phyloP scores from a whole-genome alignment of 768 basidiomycete genomes.

The Trametes coccinea region DNA sequence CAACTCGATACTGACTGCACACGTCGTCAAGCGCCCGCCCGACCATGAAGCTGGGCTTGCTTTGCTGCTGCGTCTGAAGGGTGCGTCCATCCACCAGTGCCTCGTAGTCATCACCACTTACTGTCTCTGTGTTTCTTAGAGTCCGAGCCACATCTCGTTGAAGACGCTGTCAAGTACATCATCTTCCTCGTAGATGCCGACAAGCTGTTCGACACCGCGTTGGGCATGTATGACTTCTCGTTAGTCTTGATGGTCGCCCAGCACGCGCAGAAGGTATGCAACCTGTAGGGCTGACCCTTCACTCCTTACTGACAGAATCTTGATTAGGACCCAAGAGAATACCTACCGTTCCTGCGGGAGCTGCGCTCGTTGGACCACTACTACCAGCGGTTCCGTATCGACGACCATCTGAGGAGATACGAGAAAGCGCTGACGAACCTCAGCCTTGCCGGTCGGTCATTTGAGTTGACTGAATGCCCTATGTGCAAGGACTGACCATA shows the following conservation, averaged over 20 bases:
- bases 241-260: slow-evolving; percentile 95
- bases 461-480: background rate
- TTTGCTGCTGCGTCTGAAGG: slow-evolving; percentile 74
- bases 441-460: slow-evolving; percentile 60
- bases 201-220: slow-evolving; percentile 86
- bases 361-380: slow-evolving; percentile 75
- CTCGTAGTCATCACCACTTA: background rate
- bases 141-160: slow-evolving; percentile 73
- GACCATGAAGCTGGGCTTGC: slow-evolving; percentile 85
- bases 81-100: slow-evolving; percentile 40
- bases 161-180: slow-evolving; percentile 97
- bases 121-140: slow-evolving; percentile 32
- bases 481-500: background rate
- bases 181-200: slow-evolving; percentile 97
- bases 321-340: slow-evolving; percentile 90
- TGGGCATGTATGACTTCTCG: slow-evolving; percentile 99
- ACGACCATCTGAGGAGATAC: slow-evolving; percentile 84
- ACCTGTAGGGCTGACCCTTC: no score
- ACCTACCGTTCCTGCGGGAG: slow-evolving; percentile 94
- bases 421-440: slow-evolving; percentile 76
- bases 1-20: slow-evolving; percentile 89
- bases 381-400: slow-evolving; percentile 89
- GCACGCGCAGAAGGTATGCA: slow-evolving; percentile 86
- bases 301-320: background rate
- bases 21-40: slow-evolving; percentile 89